Evolutionary conservation across 1,139 yeast genomes (phyloP), one percentile per base, ranked within the genome.

Genomic region (Candida gigantensis): DNA sequence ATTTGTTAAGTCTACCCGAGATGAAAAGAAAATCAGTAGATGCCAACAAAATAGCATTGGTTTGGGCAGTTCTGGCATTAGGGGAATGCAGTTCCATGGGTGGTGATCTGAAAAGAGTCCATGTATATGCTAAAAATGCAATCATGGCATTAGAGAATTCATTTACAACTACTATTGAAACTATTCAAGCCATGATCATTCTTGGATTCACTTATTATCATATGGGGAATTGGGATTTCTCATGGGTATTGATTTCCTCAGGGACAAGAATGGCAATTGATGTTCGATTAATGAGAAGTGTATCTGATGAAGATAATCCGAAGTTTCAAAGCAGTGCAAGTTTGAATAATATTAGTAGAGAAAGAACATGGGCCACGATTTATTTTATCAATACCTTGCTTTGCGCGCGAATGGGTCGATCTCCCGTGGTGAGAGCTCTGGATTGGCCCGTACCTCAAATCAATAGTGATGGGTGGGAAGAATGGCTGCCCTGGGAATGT

Each of bases 231-330:
- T 55, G 60, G 60, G 60, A 55, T 37, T 47, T 47, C 27, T 46
- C 58, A 2, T 55, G 60, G 60, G 58, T 55, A 6, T 43, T 55
- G 29, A 44, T 52, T 5, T 48, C 53, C 19, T 52, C 58, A 4
- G 52, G 53, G 8, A 40, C 58, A 6, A 43, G 60, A 36, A 54
- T 55, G 57, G 58, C 60, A 9, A 47, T 55, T 15, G 60, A 55
- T 42, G 60, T 55, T 14, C 33, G 58, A 32, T 42, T 55, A n/a
- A 55, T 55, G 57, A 38, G 51, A 30, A 37, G 38, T 10, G 45
- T 47, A 7, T 26, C 40, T 10, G 34, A 39, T n/a, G 45, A 38
- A n/a, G 49, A 38, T 6, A 39, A 41, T 16, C 31, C 33, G 12
- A 37, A 32, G 28, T 15, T 18, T 25, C 44, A 24, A 13, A 24